These are phyloP conservation scores for Teratosphaeria viscida DNA, from an alignment of 2,329 filamentous ascomycete species.

Conservation along the genomic window DNA sequence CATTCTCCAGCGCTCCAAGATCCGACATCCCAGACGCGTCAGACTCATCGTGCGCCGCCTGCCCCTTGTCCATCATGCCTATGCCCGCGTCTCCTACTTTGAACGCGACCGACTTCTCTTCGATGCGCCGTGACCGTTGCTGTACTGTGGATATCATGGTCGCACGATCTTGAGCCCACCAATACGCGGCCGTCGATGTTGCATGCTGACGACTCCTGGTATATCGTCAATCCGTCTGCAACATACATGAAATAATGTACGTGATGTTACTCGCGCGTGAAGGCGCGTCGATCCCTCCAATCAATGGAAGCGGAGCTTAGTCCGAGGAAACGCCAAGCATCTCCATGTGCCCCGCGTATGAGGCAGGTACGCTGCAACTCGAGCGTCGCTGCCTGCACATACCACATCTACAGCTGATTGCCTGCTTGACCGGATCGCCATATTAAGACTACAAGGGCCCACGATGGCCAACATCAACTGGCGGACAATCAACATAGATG, in stretches of 20 bases:
- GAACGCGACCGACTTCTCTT: conserved; percentile 1
- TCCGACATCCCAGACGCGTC: conserved; percentile 17
- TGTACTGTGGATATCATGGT: neutral
- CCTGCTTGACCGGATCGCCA: neutral
- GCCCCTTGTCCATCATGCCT: conserved; percentile 15
- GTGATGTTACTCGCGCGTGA: neutral
- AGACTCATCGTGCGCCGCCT: conserved; percentile 11
- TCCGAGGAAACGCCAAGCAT: neutral
- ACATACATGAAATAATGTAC: neutral
- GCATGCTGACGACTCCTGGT: neutral
- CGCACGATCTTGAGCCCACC: neutral
- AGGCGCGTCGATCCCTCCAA: neutral
- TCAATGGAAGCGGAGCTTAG: neutral
- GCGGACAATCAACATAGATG: conserved; percentile 91
- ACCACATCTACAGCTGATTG: neutral
- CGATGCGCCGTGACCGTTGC: neutral
- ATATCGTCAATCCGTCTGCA: neutral
- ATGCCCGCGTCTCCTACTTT: conserved; percentile 3
- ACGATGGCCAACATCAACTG: conserved; percentile 47
- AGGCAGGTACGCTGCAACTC: neutral
- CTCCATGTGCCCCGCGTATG: neutral
- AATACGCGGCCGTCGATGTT: neutral
- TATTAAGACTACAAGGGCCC: neutral
- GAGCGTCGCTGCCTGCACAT: neutral
- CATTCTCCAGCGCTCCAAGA: conserved; percentile 31